A percentile compares a stretch with the other conserved stretches of the same genome.
phyloP scores from a whole-genome alignment of 2,329 filamentous ascomycete species.

The Zelopaecilomyces penicillatus region DNA sequence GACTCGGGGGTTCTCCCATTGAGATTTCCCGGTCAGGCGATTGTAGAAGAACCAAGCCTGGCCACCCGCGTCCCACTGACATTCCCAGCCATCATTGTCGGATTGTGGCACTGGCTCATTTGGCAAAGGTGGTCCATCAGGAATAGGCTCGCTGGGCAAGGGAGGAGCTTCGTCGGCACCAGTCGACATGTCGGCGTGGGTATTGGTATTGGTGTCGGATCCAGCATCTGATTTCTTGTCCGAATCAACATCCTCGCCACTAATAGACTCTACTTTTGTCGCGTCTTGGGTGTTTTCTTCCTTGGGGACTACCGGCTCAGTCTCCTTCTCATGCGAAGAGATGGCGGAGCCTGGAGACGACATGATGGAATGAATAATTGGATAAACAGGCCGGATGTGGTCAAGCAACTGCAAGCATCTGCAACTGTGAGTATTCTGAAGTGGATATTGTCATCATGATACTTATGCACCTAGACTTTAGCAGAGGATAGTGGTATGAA shows the following conservation, averaged over 20 bases:
- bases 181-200: slow-evolving; percentile 6
- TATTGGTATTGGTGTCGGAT: slow-evolving; percentile 4
- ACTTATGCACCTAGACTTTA: slow-evolving; percentile 31
- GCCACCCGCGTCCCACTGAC: slow-evolving; percentile 61
- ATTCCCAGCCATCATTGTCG: slow-evolving; percentile 71
- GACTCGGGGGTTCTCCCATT: slow-evolving; percentile 82
- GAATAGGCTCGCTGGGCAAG: slow-evolving; percentile 26
- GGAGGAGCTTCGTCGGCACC: slow-evolving; percentile 21
- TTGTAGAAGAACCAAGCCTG: slow-evolving; percentile 81
- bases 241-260: slow-evolving; percentile 16
- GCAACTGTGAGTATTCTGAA: slow-evolving; percentile 30
- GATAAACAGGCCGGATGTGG: not conserved
- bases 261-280: slow-evolving; percentile 10
- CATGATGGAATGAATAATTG: slow-evolving; percentile 1
- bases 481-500: slow-evolving; percentile 14
- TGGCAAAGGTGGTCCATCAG: slow-evolving; percentile 31
- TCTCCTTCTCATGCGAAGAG: slow-evolving; percentile 2
- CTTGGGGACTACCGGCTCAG: slow-evolving; percentile 9
- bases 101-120: slow-evolving; percentile 39
- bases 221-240: slow-evolving; percentile 11
- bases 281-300: slow-evolving; percentile 6
- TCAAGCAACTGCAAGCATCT: slow-evolving; percentile 20
- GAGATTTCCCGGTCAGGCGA: slow-evolving; percentile 62
- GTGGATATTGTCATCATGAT: slow-evolving; percentile 24
- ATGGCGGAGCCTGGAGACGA: slow-evolving; percentile 7